A percentile compares a stretch with the other conserved stretches of the same genome.
Evolutionary conservation across 164 flowering plant genomes (phyloP).

Genomic region (Magnolia officinalis): DNA sequence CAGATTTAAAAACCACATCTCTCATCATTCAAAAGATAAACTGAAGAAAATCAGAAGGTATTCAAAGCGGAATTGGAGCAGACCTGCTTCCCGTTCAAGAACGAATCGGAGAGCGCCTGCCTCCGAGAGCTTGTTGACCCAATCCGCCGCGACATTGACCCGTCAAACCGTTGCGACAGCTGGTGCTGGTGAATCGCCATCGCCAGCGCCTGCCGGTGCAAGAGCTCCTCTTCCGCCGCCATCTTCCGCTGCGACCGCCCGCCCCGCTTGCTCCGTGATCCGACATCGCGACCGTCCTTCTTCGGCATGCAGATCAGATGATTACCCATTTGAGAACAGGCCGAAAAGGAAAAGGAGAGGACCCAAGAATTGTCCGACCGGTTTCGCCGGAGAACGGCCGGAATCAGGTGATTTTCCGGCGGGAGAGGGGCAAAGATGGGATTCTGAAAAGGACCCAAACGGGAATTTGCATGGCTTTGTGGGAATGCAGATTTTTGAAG

Average conservation of each 20-base stretch:
- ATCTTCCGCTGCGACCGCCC: conserved; percentile 52
- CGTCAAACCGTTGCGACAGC: conserved; percentile 64
- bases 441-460: neutral
- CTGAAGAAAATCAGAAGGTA: too few species aligned
- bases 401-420: neutral
- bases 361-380: neutral
- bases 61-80: neutral
- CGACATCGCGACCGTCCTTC: conserved; percentile 45
- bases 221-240: conserved; percentile 44
- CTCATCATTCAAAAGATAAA: too few species aligned
- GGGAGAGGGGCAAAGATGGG: neutral
- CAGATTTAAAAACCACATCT: neutral
- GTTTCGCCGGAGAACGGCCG: neutral
- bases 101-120: conserved; percentile 35
- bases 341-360: neutral
- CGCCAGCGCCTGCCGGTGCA: conserved; percentile 61
- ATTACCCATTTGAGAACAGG: conserved; percentile 50
- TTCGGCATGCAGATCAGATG: conserved; percentile 52
- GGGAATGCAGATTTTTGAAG: neutral
- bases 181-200: conserved; percentile 79
- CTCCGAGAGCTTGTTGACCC: conserved; percentile 64
- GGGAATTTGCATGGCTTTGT: neutral
- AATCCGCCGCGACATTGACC: conserved; percentile 68
- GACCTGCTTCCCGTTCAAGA: conserved; percentile 57
- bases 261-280: conserved; percentile 49